phyloP scores from a whole-genome alignment of 2,329 filamentous ascomycete species.

The Triangularia setosa region DNA sequence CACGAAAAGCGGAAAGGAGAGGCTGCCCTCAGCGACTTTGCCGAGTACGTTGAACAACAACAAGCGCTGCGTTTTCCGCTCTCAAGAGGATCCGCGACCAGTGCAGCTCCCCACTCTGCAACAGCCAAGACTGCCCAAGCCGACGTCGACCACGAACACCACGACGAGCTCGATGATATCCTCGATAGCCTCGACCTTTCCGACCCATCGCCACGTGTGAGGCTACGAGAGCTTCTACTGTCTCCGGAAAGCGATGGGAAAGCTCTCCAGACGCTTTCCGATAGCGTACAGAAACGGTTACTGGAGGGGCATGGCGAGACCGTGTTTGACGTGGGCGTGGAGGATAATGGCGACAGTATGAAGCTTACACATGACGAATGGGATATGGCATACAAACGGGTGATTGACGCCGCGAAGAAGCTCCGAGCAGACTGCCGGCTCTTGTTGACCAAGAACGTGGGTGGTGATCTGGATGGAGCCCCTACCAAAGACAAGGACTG shows the following conservation, averaged over 20 bases:
- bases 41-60: conserved; percentile 94
- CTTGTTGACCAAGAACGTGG: conserved; percentile 86
- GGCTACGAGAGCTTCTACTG: conserved; percentile 73
- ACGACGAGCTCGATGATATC: conserved; percentile 86
- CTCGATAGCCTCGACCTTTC: conserved; percentile 81
- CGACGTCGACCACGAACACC: conserved; percentile 44
- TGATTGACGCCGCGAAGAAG: conserved; percentile 61
- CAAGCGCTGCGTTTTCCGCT: conserved; percentile 67
- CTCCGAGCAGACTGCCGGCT: conserved; percentile 73
- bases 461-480: conserved; percentile 68
- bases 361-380: conserved; percentile 70
- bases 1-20: conserved; percentile 85
- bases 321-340: conserved; percentile 86
- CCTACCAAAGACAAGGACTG: conserved; percentile 67
- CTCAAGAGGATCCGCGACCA: conserved; percentile 26
- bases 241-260: conserved; percentile 48
- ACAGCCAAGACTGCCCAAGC: conserved; percentile 29
- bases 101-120: conserved; percentile 26
- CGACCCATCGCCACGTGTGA: conserved; percentile 64
- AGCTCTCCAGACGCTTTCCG: conserved; percentile 60
- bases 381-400: conserved; percentile 63
- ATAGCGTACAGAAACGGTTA: conserved; percentile 64
- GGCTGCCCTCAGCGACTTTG: conserved; percentile 89
- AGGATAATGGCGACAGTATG: conserved; percentile 87
- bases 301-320: conserved; percentile 84